These are phyloP conservation scores for Breviolum minutum DNA, from an alignment of 73 alveolate genomes.

Conservation along the genomic window DNA sequence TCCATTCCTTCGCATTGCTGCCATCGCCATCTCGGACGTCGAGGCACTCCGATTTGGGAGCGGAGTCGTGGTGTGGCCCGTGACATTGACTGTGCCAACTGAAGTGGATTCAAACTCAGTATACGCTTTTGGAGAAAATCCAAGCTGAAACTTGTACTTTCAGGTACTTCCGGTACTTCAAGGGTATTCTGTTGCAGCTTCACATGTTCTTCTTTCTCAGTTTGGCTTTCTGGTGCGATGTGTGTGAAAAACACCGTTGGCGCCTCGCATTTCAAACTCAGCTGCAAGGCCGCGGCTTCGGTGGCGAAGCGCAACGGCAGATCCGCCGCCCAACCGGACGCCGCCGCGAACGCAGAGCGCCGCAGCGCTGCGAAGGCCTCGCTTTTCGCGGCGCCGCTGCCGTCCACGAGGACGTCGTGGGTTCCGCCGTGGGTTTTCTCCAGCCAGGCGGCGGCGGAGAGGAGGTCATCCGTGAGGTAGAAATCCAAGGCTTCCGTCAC, in stretches of 20 bases:
- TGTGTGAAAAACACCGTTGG: neutral
- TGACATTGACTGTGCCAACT: no score
- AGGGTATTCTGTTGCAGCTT: neutral
- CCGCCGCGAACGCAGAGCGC: neutral
- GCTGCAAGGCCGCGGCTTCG: slow-evolving; percentile 64
- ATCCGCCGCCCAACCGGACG: neutral
- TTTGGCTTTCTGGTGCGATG: neutral
- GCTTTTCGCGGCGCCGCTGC: neutral
- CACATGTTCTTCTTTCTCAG: neutral
- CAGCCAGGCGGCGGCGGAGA: slow-evolving; percentile 38
- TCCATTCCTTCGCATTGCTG: no score
- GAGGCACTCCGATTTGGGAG: no score
- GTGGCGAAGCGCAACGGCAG: slow-evolving; percentile 7
- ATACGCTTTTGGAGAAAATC: no score
- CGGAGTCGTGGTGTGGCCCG: no score
- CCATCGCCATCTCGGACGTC: no score
- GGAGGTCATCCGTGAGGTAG: slow-evolving; percentile 57
- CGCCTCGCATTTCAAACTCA: slow-evolving; percentile 57
- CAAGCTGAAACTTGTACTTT: no score
- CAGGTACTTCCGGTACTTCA: neutral
- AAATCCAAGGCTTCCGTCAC: slow-evolving; percentile 42
- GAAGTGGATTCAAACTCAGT: no score
- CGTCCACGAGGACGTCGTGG: neutral
- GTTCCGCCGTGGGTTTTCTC: neutral
- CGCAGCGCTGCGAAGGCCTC: neutral